Conservation (phyloP, 1,284 basidiomycete genomes). For the Ceratobasidium sp. region DNA sequence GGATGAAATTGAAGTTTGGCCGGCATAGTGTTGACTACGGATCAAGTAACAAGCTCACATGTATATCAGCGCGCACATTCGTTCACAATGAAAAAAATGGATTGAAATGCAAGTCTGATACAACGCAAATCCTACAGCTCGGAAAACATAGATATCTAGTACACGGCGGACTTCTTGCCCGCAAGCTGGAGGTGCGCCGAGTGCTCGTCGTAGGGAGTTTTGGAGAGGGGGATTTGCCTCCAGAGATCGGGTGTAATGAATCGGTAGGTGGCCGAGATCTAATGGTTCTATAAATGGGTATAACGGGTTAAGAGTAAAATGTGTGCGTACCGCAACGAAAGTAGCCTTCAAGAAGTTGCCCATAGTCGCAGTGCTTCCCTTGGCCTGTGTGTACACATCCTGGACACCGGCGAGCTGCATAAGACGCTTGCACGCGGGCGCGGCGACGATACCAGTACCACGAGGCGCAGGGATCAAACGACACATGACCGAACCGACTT, state of each 20-base stretch:
- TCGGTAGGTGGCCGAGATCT: conserved; percentile 97
- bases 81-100: conserved; percentile 42
- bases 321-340: conserved; percentile 86
- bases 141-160: conserved; percentile 66
- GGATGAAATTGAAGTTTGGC: conserved; percentile 41
- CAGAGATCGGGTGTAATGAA: conserved; percentile 99
- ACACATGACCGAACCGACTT: conserved; percentile 99
- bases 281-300: conserved; percentile 8
- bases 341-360: conserved; percentile 99
- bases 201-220: conserved; percentile 94
- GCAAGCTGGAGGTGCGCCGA: conserved; percentile 89
- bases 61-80: conserved; percentile 11
- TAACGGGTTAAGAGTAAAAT: conserved; percentile 31
- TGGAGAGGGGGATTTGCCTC: conserved; percentile 92
- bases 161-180: conserved; percentile 80
- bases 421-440: conserved; percentile 96
- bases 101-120: conserved; percentile 45
- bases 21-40: conserved; percentile 4
- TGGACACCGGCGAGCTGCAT: conserved; percentile 98
- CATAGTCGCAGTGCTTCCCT: conserved; percentile 99
- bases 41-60: background rate
- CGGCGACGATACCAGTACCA: conserved; percentile 99
- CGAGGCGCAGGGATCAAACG: conserved; percentile 98
- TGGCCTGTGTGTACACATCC: conserved; percentile 96
- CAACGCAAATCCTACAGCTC: conserved; percentile 44